Evolutionary conservation across 176 grass and related monocot species (phyloP), one percentile per base, ranked within the genome.

Genomic region (Avena atlantica): DNA sequence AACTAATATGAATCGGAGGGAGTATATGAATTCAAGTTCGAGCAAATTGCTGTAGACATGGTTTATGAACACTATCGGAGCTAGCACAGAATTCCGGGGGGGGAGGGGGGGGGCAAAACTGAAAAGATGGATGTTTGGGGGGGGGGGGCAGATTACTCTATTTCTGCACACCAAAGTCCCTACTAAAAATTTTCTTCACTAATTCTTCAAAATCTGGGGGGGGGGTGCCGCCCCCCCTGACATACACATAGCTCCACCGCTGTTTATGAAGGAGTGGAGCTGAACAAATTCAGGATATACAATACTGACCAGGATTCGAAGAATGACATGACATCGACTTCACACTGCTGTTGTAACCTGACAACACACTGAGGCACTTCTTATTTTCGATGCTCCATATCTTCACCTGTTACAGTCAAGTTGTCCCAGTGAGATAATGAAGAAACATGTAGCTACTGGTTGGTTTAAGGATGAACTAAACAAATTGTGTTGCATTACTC

Each of bases 271-370:
- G 31, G 31, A 34, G 31, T 34, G 4, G 31, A 34, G 31, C 2
- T 34, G 31, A 34, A 34, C 31, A 34, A 34, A 34, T 34, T 34
- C 3, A 34, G 31, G 31, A 34, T 34, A 34, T 34, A 34, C 31
- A 34, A 0, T 34, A 34, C 31, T 34, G 31, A 34, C 31, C 31
- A 73, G 15, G 56, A 17, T 34, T 98, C 74, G 97, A 96, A 72
- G 97, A 91, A 83, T 98, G 97, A 16, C 86, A 84, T 70, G 90
- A 88, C 24, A 98, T 47, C 24, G 94, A 90, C 83, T 98, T 98
- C 68, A 98, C 97, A 52, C 97, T 98, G n/a, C 94, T 90, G 6
- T 89, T 96, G 67, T 98, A 94, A 4, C 97, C 94, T 79, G 85
- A 88, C 76, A 98, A 76, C 67, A 83, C 90, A 76, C 92, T 90